These are phyloP conservation scores for Solanum hybrid DNA, from an alignment of 305 asterid genomes.

Conservation along the genomic window DNA sequence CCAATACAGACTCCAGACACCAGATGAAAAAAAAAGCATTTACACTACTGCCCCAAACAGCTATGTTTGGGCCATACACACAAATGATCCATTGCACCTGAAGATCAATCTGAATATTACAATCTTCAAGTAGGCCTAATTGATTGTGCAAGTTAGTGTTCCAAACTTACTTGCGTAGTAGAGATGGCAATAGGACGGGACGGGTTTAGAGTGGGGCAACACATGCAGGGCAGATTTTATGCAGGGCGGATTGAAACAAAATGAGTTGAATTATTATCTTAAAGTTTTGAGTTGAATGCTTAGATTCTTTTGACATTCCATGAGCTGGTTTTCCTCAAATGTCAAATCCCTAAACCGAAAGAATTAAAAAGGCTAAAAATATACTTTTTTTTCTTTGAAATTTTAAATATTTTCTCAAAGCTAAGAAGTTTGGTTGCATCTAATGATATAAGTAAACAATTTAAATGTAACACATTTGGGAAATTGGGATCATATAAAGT, in stretches of 20 bases:
- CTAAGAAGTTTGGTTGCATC: not conserved
- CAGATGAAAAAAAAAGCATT: too few species aligned
- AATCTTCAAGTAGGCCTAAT: not conserved
- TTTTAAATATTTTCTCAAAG: not conserved
- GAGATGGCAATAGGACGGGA: not conserved
- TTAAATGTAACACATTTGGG: not conserved
- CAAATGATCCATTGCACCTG: not conserved
- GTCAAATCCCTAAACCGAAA: not conserved
- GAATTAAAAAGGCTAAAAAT: not conserved
- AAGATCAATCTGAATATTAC: not conserved
- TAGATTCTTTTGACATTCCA: not conserved
- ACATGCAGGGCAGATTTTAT: not conserved
- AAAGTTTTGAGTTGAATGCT: not conserved
- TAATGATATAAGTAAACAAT: not conserved
- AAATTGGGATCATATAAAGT: not conserved
- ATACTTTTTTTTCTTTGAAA: not conserved
- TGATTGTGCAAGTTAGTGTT: not conserved
- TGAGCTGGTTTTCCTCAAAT: not conserved
- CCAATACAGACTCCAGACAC: not conserved
- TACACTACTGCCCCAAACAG: not conserved
- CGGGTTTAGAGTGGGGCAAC: not conserved
- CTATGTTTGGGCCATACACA: not conserved
- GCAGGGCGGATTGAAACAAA: not conserved
- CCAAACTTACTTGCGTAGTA: not conserved
- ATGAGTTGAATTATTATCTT: not conserved